Conservation (phyloP, 352 stramenopile genomes). For the Phytophthora pistaciae region DNA sequence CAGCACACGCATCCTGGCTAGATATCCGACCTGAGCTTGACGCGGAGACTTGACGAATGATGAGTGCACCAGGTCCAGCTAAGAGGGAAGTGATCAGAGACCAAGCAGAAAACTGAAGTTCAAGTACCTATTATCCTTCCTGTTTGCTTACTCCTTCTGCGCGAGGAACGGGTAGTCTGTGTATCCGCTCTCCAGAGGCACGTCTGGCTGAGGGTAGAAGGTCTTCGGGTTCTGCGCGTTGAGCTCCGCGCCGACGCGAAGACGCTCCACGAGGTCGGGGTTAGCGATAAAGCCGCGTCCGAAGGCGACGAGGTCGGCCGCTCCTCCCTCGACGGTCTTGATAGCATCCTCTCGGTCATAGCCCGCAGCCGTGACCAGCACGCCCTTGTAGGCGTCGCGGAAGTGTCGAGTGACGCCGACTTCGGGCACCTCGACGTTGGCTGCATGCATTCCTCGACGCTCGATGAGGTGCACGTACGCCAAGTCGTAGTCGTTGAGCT, state of each 20-base stretch:
- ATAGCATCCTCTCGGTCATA: constrained; percentile 31
- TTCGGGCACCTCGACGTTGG: constrained; percentile 17
- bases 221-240: constrained; percentile 34
- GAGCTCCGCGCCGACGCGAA: constrained; percentile 32
- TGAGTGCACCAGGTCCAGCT: background rate
- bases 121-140: background rate
- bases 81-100: background rate
- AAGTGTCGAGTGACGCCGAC: constrained; percentile 43
- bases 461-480: constrained; percentile 28
- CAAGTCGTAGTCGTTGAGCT: constrained; percentile 8
- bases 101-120: constrained; percentile 28
- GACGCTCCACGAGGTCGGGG: constrained; percentile 48
- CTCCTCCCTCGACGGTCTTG: constrained; percentile 30
- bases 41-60: constrained; percentile 16
- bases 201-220: constrained; percentile 31
- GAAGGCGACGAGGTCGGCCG: constrained; percentile 48
- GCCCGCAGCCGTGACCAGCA: constrained; percentile 44
- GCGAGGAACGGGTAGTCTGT: constrained; percentile 31
- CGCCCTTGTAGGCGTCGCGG: constrained; percentile 42
- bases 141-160: background rate
- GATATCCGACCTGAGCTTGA: constrained; percentile 4
- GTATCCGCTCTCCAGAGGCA: constrained; percentile 27
- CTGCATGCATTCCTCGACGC: constrained; percentile 32
- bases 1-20: constrained; percentile 9
- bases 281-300: constrained; percentile 60